Base-by-base conservation (phyloP, 225 moss, liverwort and hornwort species). In the Pseudisothecium myosuroides region DNA sequence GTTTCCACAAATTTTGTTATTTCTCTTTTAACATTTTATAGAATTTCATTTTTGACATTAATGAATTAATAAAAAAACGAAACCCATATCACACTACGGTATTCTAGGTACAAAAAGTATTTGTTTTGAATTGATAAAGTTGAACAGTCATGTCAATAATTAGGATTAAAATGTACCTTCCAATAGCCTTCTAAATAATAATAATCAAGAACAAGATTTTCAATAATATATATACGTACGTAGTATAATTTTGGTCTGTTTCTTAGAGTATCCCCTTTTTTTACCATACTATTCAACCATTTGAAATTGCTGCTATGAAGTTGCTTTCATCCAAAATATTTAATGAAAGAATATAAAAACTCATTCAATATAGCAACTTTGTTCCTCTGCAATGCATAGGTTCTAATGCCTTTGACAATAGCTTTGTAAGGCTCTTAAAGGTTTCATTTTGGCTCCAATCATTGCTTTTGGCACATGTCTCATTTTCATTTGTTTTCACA, bases 171-270 rank as follows among this genome's bases (percentile, higher is more conserved):
- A 16, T 43, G 28, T 43, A 16, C 5, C 6, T 41, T 71, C 16
- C 15, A 72, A 43, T 27, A 2, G 27, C 26, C 41, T 5, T 4
- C 6, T 37, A 26, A 14, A 10, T 41, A 71, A 41, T 71, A 14
- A 71, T 4, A 27, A 72, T 27, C 0, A 43, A 0, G 9, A 9
- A 3, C 0, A 43, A 15, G 2, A 72, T 26, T 5, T 0, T 41
- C 26, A 71, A 71, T 13, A 41, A 69, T 15, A 2, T 27, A 11
- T 41, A n/a, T n/a, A n/a, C n/a, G n/a, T n/a, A n/a, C n/a, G n/a
- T n/a, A n/a, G n/a, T n/a, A n/a, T n/a, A n/a, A n/a, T 71, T 5
- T 41, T 7, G 8, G 71, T 26, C 12, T 71, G 5, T 26, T 26
- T 43, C 2, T 43, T 6, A 43, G 1, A 72, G 43, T 9, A 43